Conservation (phyloP, 768 basidiomycete species). For the Lepiota brunneoincarnata region DNA sequence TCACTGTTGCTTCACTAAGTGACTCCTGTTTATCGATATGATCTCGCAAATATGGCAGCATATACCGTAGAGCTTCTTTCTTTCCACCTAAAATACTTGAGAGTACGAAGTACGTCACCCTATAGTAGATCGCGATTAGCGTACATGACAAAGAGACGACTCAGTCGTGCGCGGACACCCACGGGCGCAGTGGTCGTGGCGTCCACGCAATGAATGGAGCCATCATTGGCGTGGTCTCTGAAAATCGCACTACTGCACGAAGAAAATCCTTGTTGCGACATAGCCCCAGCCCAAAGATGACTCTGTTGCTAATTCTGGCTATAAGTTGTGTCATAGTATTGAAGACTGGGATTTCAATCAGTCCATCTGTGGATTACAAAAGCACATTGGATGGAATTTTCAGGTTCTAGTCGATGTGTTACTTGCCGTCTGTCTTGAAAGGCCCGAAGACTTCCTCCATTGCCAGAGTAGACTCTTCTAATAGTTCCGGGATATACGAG, state of each 20-base stretch:
- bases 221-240: conserved; percentile 30
- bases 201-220: conserved; percentile 33
- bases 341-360: conserved; percentile 25
- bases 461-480: conserved; percentile 32
- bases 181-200: conserved; percentile 29
- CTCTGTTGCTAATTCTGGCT: conserved; percentile 35
- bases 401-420: not conserved
- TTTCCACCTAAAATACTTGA: conserved; percentile 33
- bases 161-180: conserved; percentile 11
- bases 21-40: conserved; percentile 22
- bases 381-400: not conserved
- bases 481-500: conserved; percentile 32
- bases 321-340: conserved; percentile 36
- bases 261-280: conserved; percentile 34
- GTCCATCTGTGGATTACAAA: conserved; percentile 17
- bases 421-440: conserved; percentile 14
- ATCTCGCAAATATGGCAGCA: conserved; percentile 27
- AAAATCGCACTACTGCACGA: conserved; percentile 31
- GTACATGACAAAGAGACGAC: not conserved
- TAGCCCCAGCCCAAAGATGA: conserved; percentile 31
- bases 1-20: conserved; percentile 25
- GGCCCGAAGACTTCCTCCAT: conserved; percentile 25
- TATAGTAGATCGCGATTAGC: conserved; percentile 14
- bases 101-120: conserved; percentile 29
- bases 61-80: conserved; percentile 24